Base-by-base conservation (phyloP, 2,329 filamentous ascomycete genomes). In the Drechslera avenae region DNA sequence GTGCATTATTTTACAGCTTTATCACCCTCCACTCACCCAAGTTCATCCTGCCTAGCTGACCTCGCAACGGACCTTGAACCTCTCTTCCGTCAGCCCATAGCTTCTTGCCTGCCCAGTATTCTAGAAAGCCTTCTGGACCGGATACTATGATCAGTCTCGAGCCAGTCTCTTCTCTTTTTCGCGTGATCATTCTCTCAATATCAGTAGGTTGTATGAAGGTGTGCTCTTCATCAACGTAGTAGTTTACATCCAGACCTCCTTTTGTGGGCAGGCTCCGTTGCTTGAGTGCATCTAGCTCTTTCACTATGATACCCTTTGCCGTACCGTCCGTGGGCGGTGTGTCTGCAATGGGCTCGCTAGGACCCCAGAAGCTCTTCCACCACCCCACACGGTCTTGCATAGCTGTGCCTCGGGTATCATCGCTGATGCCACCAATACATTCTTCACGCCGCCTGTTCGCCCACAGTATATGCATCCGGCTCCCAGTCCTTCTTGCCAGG, bases 121-220 rank as follows among this genome's bases (percentile, higher is more conserved):
- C 82, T 32, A 97, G 82, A 74, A 97, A 97, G 0, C 94, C 93
- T 46, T 96, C 90, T 0, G 94, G 93, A 0, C 94, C 94, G 0
- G 91, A 96, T 1, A 97, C 83, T 48, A 96, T 79, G n/a, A 97
- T 78, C 16, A 96, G 71, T 52, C 86, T 86, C 56, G 81, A 83
- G 1, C 83, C 80, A 1, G 74, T 64, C 9, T 64, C 62, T 28
- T 62, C 46, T 31, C 53, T 48, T 18, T 50, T 45, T 19, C 58
- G 52, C n/a, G 49, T 44, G 32, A 69, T 52, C 28, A 52, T 59
- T 44, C 63, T 64, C 31, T 60, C 64, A 6, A 80, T 67, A 26
- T 76, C 67, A 5, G 62, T 61, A 8, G 75, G 69, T 31, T 66
- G 68, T 56, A 97, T 88, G 39, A 83, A 84, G 0, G 78, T 83